phyloP scores from a whole-genome alignment of 225 moss, liverwort and hornwort species.

The Marchantia polymorpha region DNA sequence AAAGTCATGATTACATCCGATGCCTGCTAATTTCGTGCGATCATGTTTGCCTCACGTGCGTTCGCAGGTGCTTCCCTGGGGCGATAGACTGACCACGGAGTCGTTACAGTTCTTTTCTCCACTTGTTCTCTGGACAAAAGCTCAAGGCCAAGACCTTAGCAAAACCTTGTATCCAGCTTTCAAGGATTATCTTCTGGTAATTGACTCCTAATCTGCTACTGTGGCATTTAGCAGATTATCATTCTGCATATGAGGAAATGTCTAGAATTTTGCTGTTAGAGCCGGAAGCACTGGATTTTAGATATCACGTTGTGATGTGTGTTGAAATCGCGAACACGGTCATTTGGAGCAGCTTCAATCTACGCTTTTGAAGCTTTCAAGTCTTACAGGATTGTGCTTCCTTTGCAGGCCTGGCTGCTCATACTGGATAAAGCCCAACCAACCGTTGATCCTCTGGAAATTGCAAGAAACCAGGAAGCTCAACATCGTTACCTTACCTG shows the following conservation, averaged over 20 bases:
- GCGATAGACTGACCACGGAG: constrained; percentile 87
- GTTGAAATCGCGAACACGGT: background rate
- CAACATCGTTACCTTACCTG: constrained; percentile 93
- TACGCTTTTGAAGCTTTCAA: background rate
- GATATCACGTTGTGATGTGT: background rate
- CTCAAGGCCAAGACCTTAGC: constrained; percentile 51
- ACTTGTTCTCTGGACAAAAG: constrained; percentile 84
- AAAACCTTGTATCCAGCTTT: constrained; percentile 69
- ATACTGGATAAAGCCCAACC: constrained; percentile 61
- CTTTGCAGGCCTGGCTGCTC: constrained; percentile 74
- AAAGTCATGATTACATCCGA: background rate
- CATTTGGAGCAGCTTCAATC: background rate
- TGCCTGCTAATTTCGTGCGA: background rate
- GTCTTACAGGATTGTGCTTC: background rate
- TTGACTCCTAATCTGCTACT: background rate
- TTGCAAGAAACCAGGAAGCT: constrained; percentile 62
- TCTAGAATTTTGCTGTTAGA: background rate
- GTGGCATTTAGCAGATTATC: background rate
- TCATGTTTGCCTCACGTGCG: background rate
- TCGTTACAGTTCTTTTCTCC: constrained; percentile 97
- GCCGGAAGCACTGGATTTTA: too few relatives aligned
- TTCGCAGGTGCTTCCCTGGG: constrained; percentile 90
- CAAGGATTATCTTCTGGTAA: constrained; percentile 68
- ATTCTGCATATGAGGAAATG: background rate
- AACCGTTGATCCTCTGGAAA: constrained; percentile 44